A percentile compares a stretch with the other conserved stretches of the same genome.
These are phyloP conservation scores for Dictyophora rubrovolvata DNA, from an alignment of 768 basidiomycete species.

Conservation along the genomic window DNA sequence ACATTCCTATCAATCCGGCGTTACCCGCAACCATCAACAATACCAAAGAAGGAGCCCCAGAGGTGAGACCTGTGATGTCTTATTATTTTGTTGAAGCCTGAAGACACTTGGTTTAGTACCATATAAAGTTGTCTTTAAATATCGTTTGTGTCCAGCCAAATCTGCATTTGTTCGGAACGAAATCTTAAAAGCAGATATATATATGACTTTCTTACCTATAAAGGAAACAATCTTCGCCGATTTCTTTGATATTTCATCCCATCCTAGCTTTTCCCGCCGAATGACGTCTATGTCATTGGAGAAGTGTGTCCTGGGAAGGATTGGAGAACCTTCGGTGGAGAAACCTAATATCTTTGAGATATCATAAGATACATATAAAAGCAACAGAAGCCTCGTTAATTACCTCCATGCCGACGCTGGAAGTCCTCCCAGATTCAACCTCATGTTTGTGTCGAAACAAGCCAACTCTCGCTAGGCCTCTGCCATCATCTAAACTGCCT, in stretches of 20 bases:
- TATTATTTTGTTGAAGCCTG: too few relatives aligned
- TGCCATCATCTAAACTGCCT: constrained; percentile 73
- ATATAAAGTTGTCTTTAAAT: constrained; percentile 86
- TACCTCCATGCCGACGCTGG: constrained; percentile 95
- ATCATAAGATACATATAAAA: background rate
- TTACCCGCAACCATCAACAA: constrained; percentile 94
- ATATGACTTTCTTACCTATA: constrained; percentile 44
- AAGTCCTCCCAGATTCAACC: constrained; percentile 89
- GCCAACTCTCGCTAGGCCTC: constrained; percentile 74
- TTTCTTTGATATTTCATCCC: constrained; percentile 89
- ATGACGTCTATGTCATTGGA: constrained; percentile 52
- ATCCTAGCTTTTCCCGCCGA: constrained; percentile 79
- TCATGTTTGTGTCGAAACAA: constrained; percentile 97
- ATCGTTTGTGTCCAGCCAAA: constrained; percentile 92
- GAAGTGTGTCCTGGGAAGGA: constrained; percentile 56
- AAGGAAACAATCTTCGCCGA: constrained; percentile 92
- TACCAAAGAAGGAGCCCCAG: constrained; percentile 85
- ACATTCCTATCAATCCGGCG: constrained; percentile 86
- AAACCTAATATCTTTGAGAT: constrained; percentile 74
- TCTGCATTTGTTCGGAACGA: constrained; percentile 33
- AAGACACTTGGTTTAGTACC: background rate
- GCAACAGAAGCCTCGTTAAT: constrained; percentile 10
- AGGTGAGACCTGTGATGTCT: constrained; percentile 56
- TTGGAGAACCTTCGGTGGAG: constrained; percentile 61
- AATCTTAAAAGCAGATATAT: background rate